Conservation (phyloP, 345 rosid genomes). For the Arabidopsis arenosa region DNA sequence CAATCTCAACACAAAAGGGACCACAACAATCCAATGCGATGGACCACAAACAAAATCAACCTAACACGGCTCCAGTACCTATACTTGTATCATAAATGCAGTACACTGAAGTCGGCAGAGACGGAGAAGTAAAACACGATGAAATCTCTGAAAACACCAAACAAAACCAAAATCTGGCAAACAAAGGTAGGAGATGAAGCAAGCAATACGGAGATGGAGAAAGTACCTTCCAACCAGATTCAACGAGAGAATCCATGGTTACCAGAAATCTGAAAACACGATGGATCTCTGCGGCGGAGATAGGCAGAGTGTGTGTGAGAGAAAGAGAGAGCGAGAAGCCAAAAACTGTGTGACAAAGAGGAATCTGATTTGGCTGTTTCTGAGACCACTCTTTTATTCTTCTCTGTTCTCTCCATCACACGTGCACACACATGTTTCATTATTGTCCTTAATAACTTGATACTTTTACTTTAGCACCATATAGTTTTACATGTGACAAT, state of each 20-base stretch:
- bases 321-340: conserved; percentile 15
- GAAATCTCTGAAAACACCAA: background rate
- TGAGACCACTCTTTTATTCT: background rate
- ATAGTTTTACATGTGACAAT: background rate
- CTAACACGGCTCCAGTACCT: background rate
- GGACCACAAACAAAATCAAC: conserved; percentile 15
- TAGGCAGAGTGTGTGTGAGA: conserved; percentile 12
- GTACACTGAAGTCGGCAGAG: background rate
- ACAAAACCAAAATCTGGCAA: background rate
- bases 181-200: background rate
- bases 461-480: background rate
- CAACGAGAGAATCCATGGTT: conserved; percentile 71
- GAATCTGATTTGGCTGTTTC: conserved; percentile 40
- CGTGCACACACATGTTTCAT: conserved; percentile 10
- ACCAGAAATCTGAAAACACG: conserved; percentile 14
- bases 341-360: conserved; percentile 35
- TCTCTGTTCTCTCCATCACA: conserved; percentile 9
- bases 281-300: conserved; percentile 23
- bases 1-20: conserved; percentile 13
- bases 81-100: conserved; percentile 8
- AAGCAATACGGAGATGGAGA: conserved; percentile 16
- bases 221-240: conserved; percentile 85
- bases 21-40: conserved; percentile 1
- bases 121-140: background rate
- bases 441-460: background rate